Base-by-base conservation (phyloP, 192 early-diverging fungal species). In the Spinellus fusiger region DNA sequence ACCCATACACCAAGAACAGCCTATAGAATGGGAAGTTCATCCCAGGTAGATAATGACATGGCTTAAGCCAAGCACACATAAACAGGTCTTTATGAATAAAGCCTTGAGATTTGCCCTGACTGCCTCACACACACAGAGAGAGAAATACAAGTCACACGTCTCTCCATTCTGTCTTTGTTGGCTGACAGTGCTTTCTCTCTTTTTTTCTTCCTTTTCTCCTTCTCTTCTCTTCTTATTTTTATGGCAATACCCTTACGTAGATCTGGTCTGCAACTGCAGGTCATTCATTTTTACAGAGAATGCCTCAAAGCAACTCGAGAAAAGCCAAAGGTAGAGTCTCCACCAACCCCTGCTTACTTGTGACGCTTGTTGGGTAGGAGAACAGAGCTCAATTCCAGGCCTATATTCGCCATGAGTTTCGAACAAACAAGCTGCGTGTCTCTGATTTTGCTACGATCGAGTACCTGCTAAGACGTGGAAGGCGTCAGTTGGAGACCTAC, bases 381-480 rank as follows among this genome's bases (percentile, higher is more conserved):
- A 76, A 76, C 63, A 76, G 76, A 38, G 75, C 80, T 15, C 84
- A 78, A 53, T 89, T 89, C 60, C 74, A 83, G 25, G 73, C 80
- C 28, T 87, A 86, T 61, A 82, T 85, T 29, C 80, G 87, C 31
- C 78, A 77, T 56, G 81, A 87, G 65, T 89, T 89, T 73, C 74
- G 77, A 26, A 72, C 77, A 53, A 77, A 84, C 55, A 70, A 80
- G 20, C 68, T 86, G 8, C 75, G 73, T 25, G 80, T 77, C 59
- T 70, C 73, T 3, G 87, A 89, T 52, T 84, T 87, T 67, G 62
- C 79, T 12, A 83, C 87, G 2, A 87, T 87, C 25, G 87, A 89
- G 65, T 84, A 87, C 48, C 72, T 89, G 60, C 70, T 89, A 48
- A 73, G 87, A 27, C 74, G 75, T 28, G 87, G 87, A 8, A 77